Conservation (phyloP, 108 stramenopile genomes). For the Cyclotella cryptica region DNA sequence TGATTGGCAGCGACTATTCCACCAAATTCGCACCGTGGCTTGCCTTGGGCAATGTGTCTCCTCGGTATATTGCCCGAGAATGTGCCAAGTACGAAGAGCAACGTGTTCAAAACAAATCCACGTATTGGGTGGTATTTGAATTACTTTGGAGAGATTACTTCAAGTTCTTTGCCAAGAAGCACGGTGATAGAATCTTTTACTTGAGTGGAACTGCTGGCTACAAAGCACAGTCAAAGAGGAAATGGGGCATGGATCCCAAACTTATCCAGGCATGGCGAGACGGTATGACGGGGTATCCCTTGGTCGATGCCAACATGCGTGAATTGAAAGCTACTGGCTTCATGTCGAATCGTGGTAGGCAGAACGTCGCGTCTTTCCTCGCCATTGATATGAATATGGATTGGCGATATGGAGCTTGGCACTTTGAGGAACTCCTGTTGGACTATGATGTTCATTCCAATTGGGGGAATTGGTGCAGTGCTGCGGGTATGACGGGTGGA, state of each 20-base stretch:
- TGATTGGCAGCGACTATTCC: conserved; percentile 94
- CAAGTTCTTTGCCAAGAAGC: conserved; percentile 90
- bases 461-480: conserved; percentile 95
- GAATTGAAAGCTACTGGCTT: conserved; percentile 96
- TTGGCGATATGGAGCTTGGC: conserved; percentile 95
- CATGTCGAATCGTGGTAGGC: conserved; percentile 97
- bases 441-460: conserved; percentile 97
- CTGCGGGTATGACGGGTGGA: conserved; percentile 90
- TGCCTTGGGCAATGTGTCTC: conserved; percentile 91
- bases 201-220: conserved; percentile 72
- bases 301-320: conserved; percentile 99
- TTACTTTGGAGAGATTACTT: conserved; percentile 97
- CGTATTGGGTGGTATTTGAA: conserved; percentile 98
- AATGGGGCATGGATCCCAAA: conserved; percentile 70
- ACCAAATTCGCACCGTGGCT: conserved; percentile 96
- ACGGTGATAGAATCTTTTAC: conserved; percentile 87
- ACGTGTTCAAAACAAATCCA: conserved; percentile 91
- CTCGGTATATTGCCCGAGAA: conserved; percentile 85
- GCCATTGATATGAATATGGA: conserved; percentile 94
- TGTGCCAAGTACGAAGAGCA: conserved; percentile 86
- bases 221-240: conserved; percentile 20
- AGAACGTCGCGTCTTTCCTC: conserved; percentile 95
- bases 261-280: conserved; percentile 77
- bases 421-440: conserved; percentile 91
- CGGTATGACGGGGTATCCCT: conserved; percentile 91